Evolutionary conservation across 2,329 filamentous ascomycete genomes (phyloP).

Genomic region (Fusarium guadeloupense): DNA sequence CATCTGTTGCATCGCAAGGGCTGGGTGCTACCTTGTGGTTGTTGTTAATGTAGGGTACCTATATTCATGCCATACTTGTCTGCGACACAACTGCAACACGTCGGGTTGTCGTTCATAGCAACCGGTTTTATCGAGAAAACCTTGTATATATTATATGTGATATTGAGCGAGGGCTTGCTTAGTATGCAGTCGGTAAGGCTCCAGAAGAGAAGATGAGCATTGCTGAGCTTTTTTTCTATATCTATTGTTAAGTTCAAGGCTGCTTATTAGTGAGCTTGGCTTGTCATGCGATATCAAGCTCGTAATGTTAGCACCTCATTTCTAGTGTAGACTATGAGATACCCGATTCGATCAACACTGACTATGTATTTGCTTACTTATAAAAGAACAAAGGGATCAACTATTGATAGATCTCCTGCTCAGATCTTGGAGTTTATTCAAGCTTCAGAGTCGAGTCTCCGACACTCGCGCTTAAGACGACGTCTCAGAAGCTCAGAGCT

Average conservation of each 20-base stretch:
- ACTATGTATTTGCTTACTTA: neutral
- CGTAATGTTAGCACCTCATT: too few relatives aligned
- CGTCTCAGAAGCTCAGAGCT: conserved; percentile 35
- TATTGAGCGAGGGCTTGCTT: neutral
- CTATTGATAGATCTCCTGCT: conserved; percentile 1
- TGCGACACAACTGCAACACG: conserved; percentile 30
- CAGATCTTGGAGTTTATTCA: neutral
- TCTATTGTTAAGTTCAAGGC: too few relatives aligned
- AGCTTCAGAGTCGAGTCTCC: conserved; percentile 23
- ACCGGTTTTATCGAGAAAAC: neutral
- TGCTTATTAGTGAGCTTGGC: too few relatives aligned
- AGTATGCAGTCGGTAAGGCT: neutral
- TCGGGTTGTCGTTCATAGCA: neutral
- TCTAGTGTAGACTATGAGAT: too few relatives aligned
- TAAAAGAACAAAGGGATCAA: neutral
- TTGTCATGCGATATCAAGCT: too few relatives aligned
- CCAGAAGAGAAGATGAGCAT: too few relatives aligned
- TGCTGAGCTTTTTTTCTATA: too few relatives aligned
- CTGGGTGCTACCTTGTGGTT: conserved; percentile 8
- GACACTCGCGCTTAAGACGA: conserved; percentile 26
- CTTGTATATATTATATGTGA: neutral
- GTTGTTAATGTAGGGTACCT: conserved; percentile 16
- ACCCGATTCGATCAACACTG: too few relatives aligned
- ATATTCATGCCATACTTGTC: conserved; percentile 15
- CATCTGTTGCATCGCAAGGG: conserved; percentile 25